These are phyloP conservation scores for Podospora didyma DNA, from an alignment of 495 filamentous ascomycete species.

Conservation along the genomic window DNA sequence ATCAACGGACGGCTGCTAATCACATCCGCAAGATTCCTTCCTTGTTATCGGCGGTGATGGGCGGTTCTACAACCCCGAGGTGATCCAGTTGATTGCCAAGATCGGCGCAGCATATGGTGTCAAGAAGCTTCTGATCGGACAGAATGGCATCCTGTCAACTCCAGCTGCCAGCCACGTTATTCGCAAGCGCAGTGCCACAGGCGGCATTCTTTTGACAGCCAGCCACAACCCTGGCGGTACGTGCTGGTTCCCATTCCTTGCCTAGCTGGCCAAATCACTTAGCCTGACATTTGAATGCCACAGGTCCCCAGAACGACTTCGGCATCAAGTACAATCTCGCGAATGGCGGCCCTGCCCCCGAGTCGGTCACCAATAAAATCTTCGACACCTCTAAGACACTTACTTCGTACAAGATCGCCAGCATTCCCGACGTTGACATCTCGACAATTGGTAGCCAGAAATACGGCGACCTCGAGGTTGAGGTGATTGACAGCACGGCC, in stretches of 20 bases:
- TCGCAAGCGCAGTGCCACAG: slow-evolving; percentile 86
- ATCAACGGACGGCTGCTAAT: not conserved
- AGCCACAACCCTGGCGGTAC: slow-evolving; percentile 97
- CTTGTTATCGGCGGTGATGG: slow-evolving; percentile 98
- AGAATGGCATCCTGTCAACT: slow-evolving; percentile 93
- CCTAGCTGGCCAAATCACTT: not conserved
- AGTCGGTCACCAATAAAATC: slow-evolving; percentile 96
- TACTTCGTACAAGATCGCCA: slow-evolving; percentile 84
- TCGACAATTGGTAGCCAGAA: slow-evolving; percentile 73
- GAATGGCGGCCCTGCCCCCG: slow-evolving; percentile 93
- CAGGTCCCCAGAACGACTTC: slow-evolving; percentile 90
- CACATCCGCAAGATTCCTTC: slow-evolving; percentile 55
- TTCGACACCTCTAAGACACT: slow-evolving; percentile 84
- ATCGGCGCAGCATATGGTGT: slow-evolving; percentile 96
- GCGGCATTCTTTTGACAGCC: slow-evolving; percentile 93
- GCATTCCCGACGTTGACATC: slow-evolving; percentile 84
- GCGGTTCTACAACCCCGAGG: slow-evolving; percentile 94
- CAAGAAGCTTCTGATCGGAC: slow-evolving; percentile 95
- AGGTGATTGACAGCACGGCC: slow-evolving; percentile 85
- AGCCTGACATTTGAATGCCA: not conserved
- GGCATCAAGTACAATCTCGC: slow-evolving; percentile 99
- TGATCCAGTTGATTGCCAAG: slow-evolving; percentile 94
- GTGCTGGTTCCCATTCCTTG: slow-evolving; percentile 24
- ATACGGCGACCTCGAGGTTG: slow-evolving; percentile 84
- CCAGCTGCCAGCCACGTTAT: slow-evolving; percentile 95